Conservation (phyloP, 352 stramenopile genomes). For the Phytophthora colocasiae region DNA sequence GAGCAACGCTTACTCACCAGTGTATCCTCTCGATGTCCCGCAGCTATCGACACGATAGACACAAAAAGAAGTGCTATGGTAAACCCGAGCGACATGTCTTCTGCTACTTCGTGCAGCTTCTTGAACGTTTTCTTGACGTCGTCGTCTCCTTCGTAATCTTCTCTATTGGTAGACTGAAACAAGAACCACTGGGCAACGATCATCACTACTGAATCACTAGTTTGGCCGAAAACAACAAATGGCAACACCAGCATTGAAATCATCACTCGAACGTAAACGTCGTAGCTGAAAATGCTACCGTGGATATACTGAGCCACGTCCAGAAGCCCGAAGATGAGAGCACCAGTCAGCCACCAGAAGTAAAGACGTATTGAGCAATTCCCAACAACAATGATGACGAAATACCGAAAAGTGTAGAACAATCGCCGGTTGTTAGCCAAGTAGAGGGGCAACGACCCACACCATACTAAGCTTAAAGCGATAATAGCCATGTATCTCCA, state of each 20-base stretch:
- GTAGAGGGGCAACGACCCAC: conserved; percentile 16
- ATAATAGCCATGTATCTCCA: background rate
- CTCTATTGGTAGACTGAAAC: too few species aligned
- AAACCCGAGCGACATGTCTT: too few species aligned
- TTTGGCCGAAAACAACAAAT: conserved; percentile 7
- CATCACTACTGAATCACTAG: conserved; percentile 17
- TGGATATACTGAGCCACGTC: conserved; percentile 37
- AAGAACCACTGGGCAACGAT: conserved; percentile 2
- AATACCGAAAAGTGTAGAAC: too few species aligned
- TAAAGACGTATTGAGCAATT: conserved; percentile 14
- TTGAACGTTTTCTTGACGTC: too few species aligned
- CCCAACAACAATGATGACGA: too few species aligned
- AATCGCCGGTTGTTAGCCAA: conserved; percentile 1
- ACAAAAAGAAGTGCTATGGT: too few species aligned
- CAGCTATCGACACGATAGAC: too few species aligned
- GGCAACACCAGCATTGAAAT: conserved; percentile 5
- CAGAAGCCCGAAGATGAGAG: conserved; percentile 31
- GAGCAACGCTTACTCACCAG: too few species aligned
- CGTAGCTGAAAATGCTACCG: conserved; percentile 32
- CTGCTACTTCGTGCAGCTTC: too few species aligned
- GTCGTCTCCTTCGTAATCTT: too few species aligned
- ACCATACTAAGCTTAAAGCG: conserved; percentile 7
- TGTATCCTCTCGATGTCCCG: too few species aligned
- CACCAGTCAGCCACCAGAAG: conserved; percentile 28
- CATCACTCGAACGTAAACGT: conserved; percentile 17